These are phyloP conservation scores for Cryptosporidium andersoni DNA, from an alignment of 169 alveolate species.

Conservation along the genomic window DNA sequence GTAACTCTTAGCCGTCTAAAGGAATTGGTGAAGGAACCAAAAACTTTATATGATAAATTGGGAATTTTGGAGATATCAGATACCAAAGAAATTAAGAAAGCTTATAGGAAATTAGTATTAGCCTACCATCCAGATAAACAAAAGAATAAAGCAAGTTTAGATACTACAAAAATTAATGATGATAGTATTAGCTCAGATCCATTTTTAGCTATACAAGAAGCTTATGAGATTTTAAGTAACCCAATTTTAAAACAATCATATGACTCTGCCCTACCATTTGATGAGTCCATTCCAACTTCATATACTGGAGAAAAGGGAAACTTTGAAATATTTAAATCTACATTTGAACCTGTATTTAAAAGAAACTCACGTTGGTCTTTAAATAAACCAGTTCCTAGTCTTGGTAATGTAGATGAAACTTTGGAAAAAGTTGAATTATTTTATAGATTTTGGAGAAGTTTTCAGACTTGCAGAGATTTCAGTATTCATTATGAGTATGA, in stretches of 20 bases:
- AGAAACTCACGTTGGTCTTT: conserved; percentile 87
- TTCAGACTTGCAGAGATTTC: conserved; percentile 90
- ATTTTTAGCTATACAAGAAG: conserved; percentile 90
- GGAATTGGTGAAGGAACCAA: conserved; percentile 24
- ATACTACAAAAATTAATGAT: background rate
- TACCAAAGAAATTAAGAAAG: conserved; percentile 77
- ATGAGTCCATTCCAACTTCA: conserved; percentile 89
- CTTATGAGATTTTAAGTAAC: conserved; percentile 89
- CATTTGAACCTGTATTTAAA: conserved; percentile 82
- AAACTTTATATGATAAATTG: conserved; percentile 74
- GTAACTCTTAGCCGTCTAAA: conserved; percentile 29
- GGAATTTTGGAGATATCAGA: conserved; percentile 74
- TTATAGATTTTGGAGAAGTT: conserved; percentile 90
- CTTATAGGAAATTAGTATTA: conserved; percentile 76
- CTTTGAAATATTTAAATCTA: conserved; percentile 75
- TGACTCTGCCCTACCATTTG: conserved; percentile 92
- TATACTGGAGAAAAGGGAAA: conserved; percentile 78
- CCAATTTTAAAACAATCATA: conserved; percentile 86
- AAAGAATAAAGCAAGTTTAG: conserved; percentile 21
- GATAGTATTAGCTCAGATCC: background rate
- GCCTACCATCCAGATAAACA: conserved; percentile 82
- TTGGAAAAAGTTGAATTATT: conserved; percentile 85
- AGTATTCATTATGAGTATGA: conserved; percentile 89
- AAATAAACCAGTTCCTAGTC: conserved; percentile 90
- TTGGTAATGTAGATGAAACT: conserved; percentile 87